Conservation (phyloP, 2,329 filamentous ascomycete species). For the Verticillium dahliae region DNA sequence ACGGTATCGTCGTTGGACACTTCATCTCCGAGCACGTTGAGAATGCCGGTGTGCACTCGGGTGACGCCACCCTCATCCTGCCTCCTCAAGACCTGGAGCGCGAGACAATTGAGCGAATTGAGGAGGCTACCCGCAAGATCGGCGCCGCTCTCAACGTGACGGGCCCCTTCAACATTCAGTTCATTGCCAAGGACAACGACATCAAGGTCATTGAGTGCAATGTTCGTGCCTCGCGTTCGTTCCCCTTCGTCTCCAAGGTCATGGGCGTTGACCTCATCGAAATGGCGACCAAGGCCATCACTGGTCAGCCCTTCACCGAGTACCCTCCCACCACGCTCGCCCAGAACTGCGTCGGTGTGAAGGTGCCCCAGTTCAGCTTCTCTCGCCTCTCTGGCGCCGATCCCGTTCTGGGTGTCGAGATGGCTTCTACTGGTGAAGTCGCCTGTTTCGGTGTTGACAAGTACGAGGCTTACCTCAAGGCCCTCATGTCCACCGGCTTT, state of each 20-base stretch:
- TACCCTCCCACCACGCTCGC: slow-evolving; percentile 75
- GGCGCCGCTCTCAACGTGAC: slow-evolving; percentile 90
- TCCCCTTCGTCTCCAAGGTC: slow-evolving; percentile 97
- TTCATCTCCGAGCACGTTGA: slow-evolving; percentile 99
- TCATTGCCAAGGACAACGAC: slow-evolving; percentile 98
- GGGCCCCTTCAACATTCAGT: slow-evolving; percentile 97
- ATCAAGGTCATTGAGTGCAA: slow-evolving; percentile 99
- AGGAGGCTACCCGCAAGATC: slow-evolving; percentile 93
- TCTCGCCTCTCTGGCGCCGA: slow-evolving; percentile 93
- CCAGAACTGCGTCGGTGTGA: slow-evolving; percentile 84
- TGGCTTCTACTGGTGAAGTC: slow-evolving; percentile 98
- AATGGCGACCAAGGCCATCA: slow-evolving; percentile 97
- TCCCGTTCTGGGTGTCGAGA: slow-evolving; percentile 94
- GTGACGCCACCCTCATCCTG: slow-evolving; percentile 90
- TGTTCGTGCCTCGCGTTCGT: slow-evolving; percentile 89
- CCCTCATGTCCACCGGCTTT: slow-evolving; percentile 91
- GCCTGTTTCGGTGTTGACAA: slow-evolving; percentile 94
- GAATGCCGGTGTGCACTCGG: slow-evolving; percentile 96
- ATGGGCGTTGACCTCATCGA: slow-evolving; percentile 98
- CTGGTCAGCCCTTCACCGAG: slow-evolving; percentile 71
- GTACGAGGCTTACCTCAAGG: slow-evolving; percentile 97
- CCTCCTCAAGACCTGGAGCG: slow-evolving; percentile 88
- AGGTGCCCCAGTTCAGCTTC: slow-evolving; percentile 99
- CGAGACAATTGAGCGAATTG: slow-evolving; percentile 85
- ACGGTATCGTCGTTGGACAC: slow-evolving; percentile 85